A percentile compares a stretch with the other conserved stretches of the same genome.
phyloP scores from a whole-genome alignment of 2,329 filamentous ascomycete species.

The Ascochyta rabiei region DNA sequence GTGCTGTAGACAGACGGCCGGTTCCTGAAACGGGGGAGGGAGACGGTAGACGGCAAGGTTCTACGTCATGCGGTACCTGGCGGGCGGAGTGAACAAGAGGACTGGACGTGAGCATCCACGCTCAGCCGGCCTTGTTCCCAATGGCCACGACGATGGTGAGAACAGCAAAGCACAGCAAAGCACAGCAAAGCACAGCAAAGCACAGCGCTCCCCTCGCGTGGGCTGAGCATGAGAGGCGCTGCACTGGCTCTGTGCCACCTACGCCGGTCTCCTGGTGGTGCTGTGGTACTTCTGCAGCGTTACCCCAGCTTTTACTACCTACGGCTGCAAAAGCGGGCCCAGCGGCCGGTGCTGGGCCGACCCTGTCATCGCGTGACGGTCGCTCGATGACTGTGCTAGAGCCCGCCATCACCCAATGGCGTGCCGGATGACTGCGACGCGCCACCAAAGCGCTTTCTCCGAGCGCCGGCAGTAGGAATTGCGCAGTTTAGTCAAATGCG shows the following conservation, averaged over 20 bases:
- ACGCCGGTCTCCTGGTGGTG: slow-evolving; percentile 4
- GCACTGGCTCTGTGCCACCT: background rate
- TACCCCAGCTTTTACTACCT: slow-evolving; percentile 19
- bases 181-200: background rate
- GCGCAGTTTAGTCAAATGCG: slow-evolving; percentile 15
- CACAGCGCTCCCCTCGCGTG: background rate
- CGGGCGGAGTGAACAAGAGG: background rate
- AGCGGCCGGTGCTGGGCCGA: slow-evolving; percentile 6
- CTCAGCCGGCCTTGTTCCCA: background rate
- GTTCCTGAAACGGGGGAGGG: slow-evolving; percentile 3
- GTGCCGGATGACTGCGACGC: slow-evolving; percentile 8
- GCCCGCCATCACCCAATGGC: slow-evolving; percentile 9
- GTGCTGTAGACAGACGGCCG: background rate
- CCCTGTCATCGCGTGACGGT: slow-evolving; percentile 7
- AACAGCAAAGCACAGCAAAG: background rate
- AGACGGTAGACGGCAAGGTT: background rate
- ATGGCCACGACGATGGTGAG: too few species aligned
- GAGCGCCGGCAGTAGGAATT: slow-evolving; percentile 13
- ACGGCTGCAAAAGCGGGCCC: slow-evolving; percentile 13
- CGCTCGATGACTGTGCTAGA: slow-evolving; percentile 11
- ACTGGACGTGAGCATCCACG: background rate
- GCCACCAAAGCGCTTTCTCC: slow-evolving; percentile 18
- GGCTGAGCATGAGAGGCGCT: slow-evolving; percentile 4
- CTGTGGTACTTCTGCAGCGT: slow-evolving; percentile 13
- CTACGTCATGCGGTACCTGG: slow-evolving; percentile 8